A percentile compares a stretch with the other conserved stretches of the same genome.
Evolutionary conservation across 2,329 filamentous ascomycete species (phyloP).

Genomic region (Lasiodiplodia citricola): DNA sequence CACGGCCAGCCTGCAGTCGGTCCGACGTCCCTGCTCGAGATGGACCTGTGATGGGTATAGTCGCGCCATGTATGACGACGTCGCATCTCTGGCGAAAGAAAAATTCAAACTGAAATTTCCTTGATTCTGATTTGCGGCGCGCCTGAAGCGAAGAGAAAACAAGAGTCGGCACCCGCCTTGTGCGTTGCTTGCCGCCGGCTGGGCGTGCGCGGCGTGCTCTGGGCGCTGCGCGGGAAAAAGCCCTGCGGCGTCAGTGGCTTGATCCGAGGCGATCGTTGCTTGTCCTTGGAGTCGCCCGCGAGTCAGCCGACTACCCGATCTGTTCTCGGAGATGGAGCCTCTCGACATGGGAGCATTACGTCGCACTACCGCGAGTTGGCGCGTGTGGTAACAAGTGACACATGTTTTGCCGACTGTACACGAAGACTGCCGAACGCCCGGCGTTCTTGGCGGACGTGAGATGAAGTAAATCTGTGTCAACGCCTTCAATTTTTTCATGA

Average conservation of each 20-base stretch:
- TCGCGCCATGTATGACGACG: conserved; percentile 15
- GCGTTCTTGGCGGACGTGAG: conserved; percentile 4
- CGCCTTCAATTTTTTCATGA: background rate
- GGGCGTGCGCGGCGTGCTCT: background rate
- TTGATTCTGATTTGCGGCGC: conserved; percentile 14
- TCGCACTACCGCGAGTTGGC: conserved; percentile 6
- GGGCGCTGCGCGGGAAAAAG: background rate
- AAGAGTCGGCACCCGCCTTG: conserved; percentile 3
- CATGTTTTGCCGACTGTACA: conserved; percentile 4
- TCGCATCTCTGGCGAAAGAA: background rate
- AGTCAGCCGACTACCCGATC: conserved; percentile 16
- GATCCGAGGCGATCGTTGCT: conserved; percentile 14
- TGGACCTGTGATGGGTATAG: conserved; percentile 3
- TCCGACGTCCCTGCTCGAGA: conserved; percentile 3
- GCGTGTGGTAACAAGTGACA: background rate
- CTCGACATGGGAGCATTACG: conserved; percentile 6
- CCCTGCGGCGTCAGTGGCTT: conserved; percentile 23
- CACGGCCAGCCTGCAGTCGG: conserved; percentile 9
- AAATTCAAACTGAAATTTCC: background rate
- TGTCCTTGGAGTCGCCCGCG: background rate
- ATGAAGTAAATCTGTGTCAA: conserved; percentile 16
- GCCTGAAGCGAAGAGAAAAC: background rate
- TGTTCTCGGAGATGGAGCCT: conserved; percentile 20
- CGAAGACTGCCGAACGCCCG: conserved; percentile 2
- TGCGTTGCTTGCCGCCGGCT: conserved; percentile 7